Base-by-base conservation (phyloP, 192 early-diverging fungal genomes). In the Phlyctochytrium planicorne region DNA sequence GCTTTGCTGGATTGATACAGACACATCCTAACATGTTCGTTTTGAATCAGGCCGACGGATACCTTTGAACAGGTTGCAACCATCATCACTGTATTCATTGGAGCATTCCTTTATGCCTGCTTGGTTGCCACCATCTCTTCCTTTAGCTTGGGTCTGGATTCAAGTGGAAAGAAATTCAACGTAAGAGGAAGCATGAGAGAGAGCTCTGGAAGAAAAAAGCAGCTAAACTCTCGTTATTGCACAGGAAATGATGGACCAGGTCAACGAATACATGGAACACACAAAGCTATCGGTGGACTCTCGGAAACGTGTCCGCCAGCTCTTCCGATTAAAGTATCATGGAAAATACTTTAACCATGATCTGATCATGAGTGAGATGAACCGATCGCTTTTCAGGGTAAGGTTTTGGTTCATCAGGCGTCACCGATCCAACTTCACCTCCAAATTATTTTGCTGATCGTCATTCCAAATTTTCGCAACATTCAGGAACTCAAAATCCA, bases 301-400 rank as follows among this genome's bases (percentile, higher is more conserved):
- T n/a, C 40, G 40, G 40, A 50, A n/a, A 14, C 52, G 66, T 35
- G 65, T 82, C 29, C 34, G 30, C 24, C n/a, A 68, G 23, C 77
- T 68, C 62, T 84, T 63, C 57, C 53, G 73, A 10, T 59, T 80
- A 36, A 80, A 80, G 55, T 83, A 83, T 65, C 62, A 70, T 4
- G 76, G 76, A 30, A 83, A 83, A 37, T 75, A 66, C 52, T 83
- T 83, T 60, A 64, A 83, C 37, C 76, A 83, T 56, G 71, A 53
- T 2, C 16, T 29, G 24, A 78, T 83, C 34, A 29, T 83, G 62
- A 12, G 29, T 16, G 81, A 83, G 53, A 52, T 83, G 59, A 78
- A 78, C 53, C 62, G 71, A 17, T 71, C 72, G 25, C 52, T 83
- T 30, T 62, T 73, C 20, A 71, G 80, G 76, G 76, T 78, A 50